phyloP scores from a whole-genome alignment of 1,284 basidiomycete genomes.

The Porogramme epimiltina region DNA sequence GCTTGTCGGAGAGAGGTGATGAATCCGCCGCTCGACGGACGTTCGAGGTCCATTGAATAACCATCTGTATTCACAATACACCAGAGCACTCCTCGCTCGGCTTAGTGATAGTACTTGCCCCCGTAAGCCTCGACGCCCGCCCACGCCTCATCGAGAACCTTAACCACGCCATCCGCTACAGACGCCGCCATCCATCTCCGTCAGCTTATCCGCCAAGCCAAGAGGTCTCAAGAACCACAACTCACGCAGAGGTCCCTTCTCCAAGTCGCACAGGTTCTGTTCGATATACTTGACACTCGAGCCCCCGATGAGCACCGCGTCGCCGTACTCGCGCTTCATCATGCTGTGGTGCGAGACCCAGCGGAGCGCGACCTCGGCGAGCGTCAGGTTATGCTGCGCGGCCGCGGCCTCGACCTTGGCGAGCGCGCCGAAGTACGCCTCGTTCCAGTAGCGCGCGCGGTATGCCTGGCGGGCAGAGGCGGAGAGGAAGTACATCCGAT shows the following conservation, averaged over 20 bases:
- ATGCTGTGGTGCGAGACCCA: no score
- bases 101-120: no score
- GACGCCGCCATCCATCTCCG: background rate
- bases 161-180: constrained; percentile 37
- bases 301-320: constrained; percentile 54
- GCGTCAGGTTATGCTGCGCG: constrained; percentile 42
- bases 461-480: constrained; percentile 25
- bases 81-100: no score
- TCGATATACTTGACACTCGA: constrained; percentile 51
- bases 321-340: constrained; percentile 47
- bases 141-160: constrained; percentile 41
- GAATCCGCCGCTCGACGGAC: no score
- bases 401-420: constrained; percentile 40
- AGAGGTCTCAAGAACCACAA: constrained; percentile 1
- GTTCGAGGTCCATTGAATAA: no score
- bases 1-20: no score
- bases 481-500: constrained; percentile 11
- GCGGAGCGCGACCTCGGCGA: no score
- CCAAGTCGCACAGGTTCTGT: constrained; percentile 54
- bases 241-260: constrained; percentile 59
- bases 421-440: constrained; percentile 50
- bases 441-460: constrained; percentile 46
- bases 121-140: constrained; percentile 30
- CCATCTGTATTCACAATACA: no score
- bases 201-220: no score